phyloP scores from a whole-genome alignment of 306 rosid species.

The Cucumis melo region DNA sequence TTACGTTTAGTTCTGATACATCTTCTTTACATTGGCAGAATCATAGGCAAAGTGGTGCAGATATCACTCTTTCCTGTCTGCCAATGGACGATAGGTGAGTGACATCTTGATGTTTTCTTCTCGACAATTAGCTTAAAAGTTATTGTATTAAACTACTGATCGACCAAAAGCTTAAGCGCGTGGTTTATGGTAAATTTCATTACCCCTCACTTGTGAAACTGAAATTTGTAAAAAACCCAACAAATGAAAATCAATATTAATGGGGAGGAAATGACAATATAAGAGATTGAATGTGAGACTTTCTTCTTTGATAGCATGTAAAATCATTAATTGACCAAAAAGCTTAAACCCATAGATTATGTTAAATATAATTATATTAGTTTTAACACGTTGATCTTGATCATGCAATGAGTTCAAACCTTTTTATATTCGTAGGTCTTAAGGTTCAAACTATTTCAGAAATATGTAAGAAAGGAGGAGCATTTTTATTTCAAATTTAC shows the following conservation, averaged over 20 bases:
- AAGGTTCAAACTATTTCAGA: neutral
- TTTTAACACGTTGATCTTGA: neutral
- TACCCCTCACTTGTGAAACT: too few species aligned
- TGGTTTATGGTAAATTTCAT: too few species aligned
- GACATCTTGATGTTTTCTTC: neutral
- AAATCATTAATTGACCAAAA: too few species aligned
- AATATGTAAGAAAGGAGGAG: neutral
- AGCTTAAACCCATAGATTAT: too few species aligned
- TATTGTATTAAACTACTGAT: too few species aligned
- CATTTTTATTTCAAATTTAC: neutral
- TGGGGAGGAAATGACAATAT: too few species aligned
- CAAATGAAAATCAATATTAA: too few species aligned
- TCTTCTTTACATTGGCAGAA: conserved; percentile 34
- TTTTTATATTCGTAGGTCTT: neutral
- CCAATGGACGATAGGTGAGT: conserved; percentile 88
- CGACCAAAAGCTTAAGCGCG: too few species aligned
- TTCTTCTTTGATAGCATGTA: too few species aligned
- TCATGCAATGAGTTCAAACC: neutral
- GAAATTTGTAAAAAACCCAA: too few species aligned
- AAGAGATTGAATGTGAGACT: too few species aligned
- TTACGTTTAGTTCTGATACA: conserved; percentile 4
- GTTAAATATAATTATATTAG: too few species aligned
- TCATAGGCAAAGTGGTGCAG: conserved; percentile 83
- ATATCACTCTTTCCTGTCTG: conserved; percentile 71
- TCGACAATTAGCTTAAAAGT: neutral